A percentile compares a stretch with the other conserved stretches of the same genome.
Evolutionary conservation across 495 filamentous ascomycete species (phyloP).

Genomic region (Hypomontagnella submonticulosa): DNA sequence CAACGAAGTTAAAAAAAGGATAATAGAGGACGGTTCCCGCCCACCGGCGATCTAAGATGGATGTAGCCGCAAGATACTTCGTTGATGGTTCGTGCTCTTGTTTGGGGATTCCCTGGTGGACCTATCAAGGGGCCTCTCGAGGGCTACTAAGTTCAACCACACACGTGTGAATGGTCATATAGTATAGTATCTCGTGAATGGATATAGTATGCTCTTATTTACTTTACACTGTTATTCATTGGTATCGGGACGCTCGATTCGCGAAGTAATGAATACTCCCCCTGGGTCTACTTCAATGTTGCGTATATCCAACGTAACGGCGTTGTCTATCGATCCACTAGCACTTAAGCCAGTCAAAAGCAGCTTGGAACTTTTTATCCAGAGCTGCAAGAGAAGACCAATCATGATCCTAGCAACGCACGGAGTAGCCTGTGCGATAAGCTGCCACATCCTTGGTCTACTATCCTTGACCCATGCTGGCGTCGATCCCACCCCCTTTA

Average conservation of each 20-base stretch:
- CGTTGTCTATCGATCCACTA: conserved; percentile 25
- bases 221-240: conserved; percentile 5
- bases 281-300: conserved; percentile 28
- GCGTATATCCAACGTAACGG: conserved; percentile 39
- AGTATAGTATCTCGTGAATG: not conserved
- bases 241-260: conserved; percentile 7
- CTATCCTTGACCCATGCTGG: conserved; percentile 29
- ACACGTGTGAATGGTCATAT: conserved; percentile 20
- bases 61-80: conserved; percentile 20
- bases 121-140: not conserved
- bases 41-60: conserved; percentile 11
- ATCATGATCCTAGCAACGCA: conserved; percentile 35
- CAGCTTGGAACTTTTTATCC: conserved; percentile 26
- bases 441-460: conserved; percentile 39
- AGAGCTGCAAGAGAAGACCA: conserved; percentile 27
- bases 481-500: conserved; percentile 41
- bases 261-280: conserved; percentile 35
- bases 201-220: not conserved
- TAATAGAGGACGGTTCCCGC: too few species aligned
- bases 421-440: conserved; percentile 36
- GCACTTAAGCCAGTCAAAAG: conserved; percentile 30
- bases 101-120: conserved; percentile 10
- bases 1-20: too few species aligned
- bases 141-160: too few species aligned
- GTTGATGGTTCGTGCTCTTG: conserved; percentile 4